Evolutionary conservation across 1,284 basidiomycete species (phyloP).

Genomic region (Mycosarcoma mackinlayi): DNA sequence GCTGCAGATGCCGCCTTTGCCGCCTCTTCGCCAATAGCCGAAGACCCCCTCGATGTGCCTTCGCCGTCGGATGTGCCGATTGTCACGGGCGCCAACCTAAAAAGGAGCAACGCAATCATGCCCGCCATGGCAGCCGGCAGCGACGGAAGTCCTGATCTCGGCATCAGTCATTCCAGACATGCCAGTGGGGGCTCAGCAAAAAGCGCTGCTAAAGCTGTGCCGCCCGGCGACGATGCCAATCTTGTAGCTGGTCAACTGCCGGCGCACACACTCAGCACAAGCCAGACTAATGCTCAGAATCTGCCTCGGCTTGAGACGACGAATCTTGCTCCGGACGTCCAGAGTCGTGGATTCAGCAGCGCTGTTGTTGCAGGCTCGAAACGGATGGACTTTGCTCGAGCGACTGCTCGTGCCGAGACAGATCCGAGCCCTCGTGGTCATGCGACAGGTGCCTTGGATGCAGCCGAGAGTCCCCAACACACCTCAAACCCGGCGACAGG

Average conservation of each 20-base stretch:
- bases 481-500: conserved; percentile 16
- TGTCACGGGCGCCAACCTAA: conserved; percentile 34
- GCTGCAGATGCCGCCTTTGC: conserved; percentile 42
- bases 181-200: conserved; percentile 5
- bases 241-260: background rate
- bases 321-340: background rate
- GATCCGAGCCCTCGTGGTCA: conserved; percentile 17
- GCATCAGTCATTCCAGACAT: conserved; percentile 1
- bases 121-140: conserved; percentile 16
- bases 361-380: conserved; percentile 17
- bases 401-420: conserved; percentile 19
- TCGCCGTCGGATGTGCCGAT: conserved; percentile 35
- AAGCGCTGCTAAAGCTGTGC: background rate
- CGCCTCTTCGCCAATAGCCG: conserved; percentile 16
- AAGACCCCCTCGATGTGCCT: conserved; percentile 15
- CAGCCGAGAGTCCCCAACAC: background rate
- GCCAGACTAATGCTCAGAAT: background rate
- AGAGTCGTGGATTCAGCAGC: conserved; percentile 14
- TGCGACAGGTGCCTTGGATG: background rate
- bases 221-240: background rate
- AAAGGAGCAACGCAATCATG: conserved; percentile 50
- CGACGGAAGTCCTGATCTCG: conserved; percentile 7
- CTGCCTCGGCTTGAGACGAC: conserved; percentile 24
- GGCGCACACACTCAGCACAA: background rate
- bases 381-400: background rate